Conservation (phyloP, 2,329 filamentous ascomycete species). For the Xylariaceae sp. region DNA sequence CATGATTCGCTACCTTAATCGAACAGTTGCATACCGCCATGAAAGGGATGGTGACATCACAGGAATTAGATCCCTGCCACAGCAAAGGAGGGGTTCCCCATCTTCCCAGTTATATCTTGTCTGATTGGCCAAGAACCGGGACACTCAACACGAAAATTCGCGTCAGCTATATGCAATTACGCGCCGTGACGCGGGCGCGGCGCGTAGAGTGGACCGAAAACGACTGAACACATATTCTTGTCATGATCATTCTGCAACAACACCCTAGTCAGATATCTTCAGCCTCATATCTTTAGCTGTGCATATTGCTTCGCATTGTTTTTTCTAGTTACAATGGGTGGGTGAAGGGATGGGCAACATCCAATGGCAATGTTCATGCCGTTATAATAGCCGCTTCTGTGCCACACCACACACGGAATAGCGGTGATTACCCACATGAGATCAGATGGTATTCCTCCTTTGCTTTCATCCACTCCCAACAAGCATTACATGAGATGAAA, state of each 20-base stretch:
- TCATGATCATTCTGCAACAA: neutral
- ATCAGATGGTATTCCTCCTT: neutral
- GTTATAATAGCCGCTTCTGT: neutral
- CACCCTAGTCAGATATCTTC: neutral
- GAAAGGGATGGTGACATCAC: conserved; percentile 19
- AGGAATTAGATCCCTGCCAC: conserved; percentile 1
- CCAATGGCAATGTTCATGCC: conserved; percentile 12
- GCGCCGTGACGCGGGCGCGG: conserved; percentile 15
- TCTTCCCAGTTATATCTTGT: neutral
- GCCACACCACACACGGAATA: neutral
- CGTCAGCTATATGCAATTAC: conserved; percentile 14
- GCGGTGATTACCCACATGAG: neutral
- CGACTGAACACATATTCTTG: neutral
- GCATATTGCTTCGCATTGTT: conserved; percentile 11
- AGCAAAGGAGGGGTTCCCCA: conserved; percentile 14
- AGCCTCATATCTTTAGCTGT: too few relatives aligned
- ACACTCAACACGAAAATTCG: conserved; percentile 22
- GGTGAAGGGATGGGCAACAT: neutral
- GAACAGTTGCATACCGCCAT: too few relatives aligned
- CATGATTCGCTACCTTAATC: too few relatives aligned
- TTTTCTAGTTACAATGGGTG: conserved; percentile 19
- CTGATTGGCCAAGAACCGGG: conserved; percentile 7
- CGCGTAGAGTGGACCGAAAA: conserved; percentile 22
- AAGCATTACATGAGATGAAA: conserved; percentile 22
- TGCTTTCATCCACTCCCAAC: neutral